Evolutionary conservation across 352 stramenopile species (phyloP), one percentile per base, ranked within the genome.

Genomic region (Pythium phragmitis): DNA sequence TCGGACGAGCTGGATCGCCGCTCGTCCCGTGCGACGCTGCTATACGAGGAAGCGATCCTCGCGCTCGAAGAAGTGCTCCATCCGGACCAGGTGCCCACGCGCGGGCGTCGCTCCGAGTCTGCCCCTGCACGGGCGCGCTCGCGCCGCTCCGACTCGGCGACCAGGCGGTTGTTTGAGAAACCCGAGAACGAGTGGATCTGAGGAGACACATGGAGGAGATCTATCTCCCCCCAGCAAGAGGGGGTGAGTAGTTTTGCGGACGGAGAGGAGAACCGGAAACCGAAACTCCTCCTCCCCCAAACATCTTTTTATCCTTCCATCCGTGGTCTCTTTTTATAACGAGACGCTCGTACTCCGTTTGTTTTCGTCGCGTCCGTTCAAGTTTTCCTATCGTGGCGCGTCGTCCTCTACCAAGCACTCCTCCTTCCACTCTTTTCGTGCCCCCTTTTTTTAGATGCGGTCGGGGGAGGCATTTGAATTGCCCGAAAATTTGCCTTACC

Each of bases 111-210:
- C 6, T 59, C 57, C 16, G 34, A 39, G 34, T 39, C 34, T 3
- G 34, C 34, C 2, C 34, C 34, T 39, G 34, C 34, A 39, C 7
- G 34, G 34, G 62, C 45, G 6, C 57, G 58, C 16, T 16, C 39
- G 52, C 46, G 50, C 30, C 64, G 64, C 13, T 60, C 57, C 7
- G 57, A 62, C 39, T 70, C 64, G 57, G 53, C 64, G 17, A 41
- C 57, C 4, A 57, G 60, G 33, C 50, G 51, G 30, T 34, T 70
- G 11, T 70, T 70, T 39, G 64, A 60, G 0, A 56, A 51, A 16
- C 57, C 64, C 45, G 64, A 70, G 47, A 70, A 57, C 53, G 64
- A 70, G 64, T 70, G 64, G 64, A 70, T 70, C 37, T 70, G 57
- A 60, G 19, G 6, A 39, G 9, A 4, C 3, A 17, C 16, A 39